Evolutionary conservation across 495 filamentous ascomycete species (phyloP).

Genomic region (Penicillium tannophilum): DNA sequence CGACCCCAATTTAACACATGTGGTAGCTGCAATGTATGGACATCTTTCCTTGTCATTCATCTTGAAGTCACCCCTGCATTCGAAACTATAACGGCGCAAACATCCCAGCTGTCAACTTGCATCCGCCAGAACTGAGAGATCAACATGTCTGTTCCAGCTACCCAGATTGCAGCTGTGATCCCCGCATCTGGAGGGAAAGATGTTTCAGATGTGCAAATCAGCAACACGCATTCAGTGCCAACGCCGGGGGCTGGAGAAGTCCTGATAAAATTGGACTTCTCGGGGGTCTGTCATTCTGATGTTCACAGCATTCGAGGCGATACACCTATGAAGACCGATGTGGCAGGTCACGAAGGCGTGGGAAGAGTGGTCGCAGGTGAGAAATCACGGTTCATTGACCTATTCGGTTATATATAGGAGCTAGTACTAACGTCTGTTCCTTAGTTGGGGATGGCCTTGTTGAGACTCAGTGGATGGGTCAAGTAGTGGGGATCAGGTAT

Average conservation of each 20-base stretch:
- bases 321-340: conserved; percentile 49
- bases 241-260: conserved; percentile 36
- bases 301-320: conserved; percentile 47
- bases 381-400: background rate
- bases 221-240: conserved; percentile 35
- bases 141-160: conserved; percentile 31
- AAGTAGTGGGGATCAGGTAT: conserved; percentile 42
- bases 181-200: conserved; percentile 27
- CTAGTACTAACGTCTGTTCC: background rate
- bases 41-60: background rate
- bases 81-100: background rate
- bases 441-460: conserved; percentile 37
- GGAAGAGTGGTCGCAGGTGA: conserved; percentile 41
- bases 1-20: conserved; percentile 3
- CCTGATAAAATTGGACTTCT: conserved; percentile 45
- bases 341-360: conserved; percentile 49
- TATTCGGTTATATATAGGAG: background rate
- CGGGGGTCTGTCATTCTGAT: conserved; percentile 48
- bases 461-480: conserved; percentile 36
- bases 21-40: background rate
- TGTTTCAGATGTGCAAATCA: conserved; percentile 31
- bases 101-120: background rate
- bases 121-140: background rate
- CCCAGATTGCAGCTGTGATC: conserved; percentile 43
- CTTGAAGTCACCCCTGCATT: background rate